Evolutionary conservation across 1,284 basidiomycete species (phyloP).

Genomic region (Ceraceosorus guamensis): DNA sequence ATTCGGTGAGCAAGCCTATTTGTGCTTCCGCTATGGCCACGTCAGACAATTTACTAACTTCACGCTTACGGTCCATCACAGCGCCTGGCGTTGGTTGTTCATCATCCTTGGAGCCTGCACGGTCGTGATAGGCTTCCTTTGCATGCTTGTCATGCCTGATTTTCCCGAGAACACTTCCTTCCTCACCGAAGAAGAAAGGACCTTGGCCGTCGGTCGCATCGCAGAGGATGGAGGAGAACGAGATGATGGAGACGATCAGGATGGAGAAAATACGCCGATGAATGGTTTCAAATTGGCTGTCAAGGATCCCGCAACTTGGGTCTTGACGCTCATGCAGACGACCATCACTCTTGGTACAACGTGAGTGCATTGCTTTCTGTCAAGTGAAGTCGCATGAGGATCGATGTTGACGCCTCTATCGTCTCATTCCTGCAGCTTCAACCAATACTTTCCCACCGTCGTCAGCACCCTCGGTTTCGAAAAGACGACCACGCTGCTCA

Average conservation of each 20-base stretch:
- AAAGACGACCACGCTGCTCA: slow-evolving; percentile 24
- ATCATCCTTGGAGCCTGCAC: slow-evolving; percentile 29
- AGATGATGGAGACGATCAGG: slow-evolving; percentile 40
- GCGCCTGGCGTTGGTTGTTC: slow-evolving; percentile 39
- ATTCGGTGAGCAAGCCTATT: not conserved
- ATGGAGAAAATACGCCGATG: slow-evolving; percentile 51
- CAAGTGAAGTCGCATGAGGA: not conserved
- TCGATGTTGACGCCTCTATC: not conserved
- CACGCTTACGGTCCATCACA: not conserved
- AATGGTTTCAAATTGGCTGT: slow-evolving; percentile 24
- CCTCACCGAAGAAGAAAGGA: slow-evolving; percentile 19
- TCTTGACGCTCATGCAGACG: slow-evolving; percentile 18
- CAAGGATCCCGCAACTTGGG: slow-evolving; percentile 26
- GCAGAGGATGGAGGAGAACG: slow-evolving; percentile 55
- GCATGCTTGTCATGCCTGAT: slow-evolving; percentile 24
- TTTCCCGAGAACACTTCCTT: slow-evolving; percentile 27
- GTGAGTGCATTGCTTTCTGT: slow-evolving; percentile 9
- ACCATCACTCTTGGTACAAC: slow-evolving; percentile 7
- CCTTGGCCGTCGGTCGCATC: slow-evolving; percentile 25
- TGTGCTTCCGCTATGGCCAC: too few species aligned
- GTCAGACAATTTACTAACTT: too few species aligned
- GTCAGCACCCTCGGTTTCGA: slow-evolving; percentile 25
- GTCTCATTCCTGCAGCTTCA: slow-evolving; percentile 18
- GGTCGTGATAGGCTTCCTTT: slow-evolving; percentile 12
- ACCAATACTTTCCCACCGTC: slow-evolving; percentile 47